A percentile compares a stretch with the other conserved stretches of the same genome.
phyloP scores from a whole-genome alignment of 441 rosid genomes.

The Manihot esculenta region DNA sequence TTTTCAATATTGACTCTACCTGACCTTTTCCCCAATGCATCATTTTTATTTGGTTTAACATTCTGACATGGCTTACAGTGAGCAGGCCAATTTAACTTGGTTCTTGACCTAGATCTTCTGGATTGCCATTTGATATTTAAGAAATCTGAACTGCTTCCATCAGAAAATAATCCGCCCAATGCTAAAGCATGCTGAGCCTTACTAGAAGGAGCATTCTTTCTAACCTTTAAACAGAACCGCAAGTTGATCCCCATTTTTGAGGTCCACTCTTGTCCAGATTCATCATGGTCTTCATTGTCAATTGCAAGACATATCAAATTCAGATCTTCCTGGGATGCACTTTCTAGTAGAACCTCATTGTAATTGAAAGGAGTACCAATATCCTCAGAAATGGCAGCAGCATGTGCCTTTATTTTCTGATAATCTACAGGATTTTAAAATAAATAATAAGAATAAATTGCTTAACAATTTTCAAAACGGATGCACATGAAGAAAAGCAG shows the following conservation, averaged over 20 bases:
- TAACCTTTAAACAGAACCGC: slow-evolving; percentile 65
- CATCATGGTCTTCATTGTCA: slow-evolving; percentile 57
- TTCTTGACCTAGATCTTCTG: slow-evolving; percentile 74
- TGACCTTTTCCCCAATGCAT: slow-evolving; percentile 27
- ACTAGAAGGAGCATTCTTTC: slow-evolving; percentile 61
- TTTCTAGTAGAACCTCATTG: slow-evolving; percentile 55
- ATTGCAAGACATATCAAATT: slow-evolving; percentile 84
- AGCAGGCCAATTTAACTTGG: slow-evolving; percentile 37
- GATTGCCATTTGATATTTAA: slow-evolving; percentile 66
- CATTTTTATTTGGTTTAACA: slow-evolving; percentile 36
- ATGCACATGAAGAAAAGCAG: background rate
- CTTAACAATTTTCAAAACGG: background rate
- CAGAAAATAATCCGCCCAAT: slow-evolving; percentile 67
- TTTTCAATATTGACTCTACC: slow-evolving; percentile 34
- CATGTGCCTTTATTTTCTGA: slow-evolving; percentile 92
- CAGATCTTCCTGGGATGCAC: slow-evolving; percentile 68
- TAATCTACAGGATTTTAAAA: slow-evolving; percentile 56
- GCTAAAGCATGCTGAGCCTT: slow-evolving; percentile 81
- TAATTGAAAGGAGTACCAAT: slow-evolving; percentile 60
- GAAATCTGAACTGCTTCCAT: slow-evolving; percentile 40
- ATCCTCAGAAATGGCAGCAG: slow-evolving; percentile 70
- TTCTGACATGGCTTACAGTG: slow-evolving; percentile 33
- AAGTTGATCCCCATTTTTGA: slow-evolving; percentile 81
- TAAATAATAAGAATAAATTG: background rate
- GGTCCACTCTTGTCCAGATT: slow-evolving; percentile 84